These are phyloP conservation scores for Oryza longistaminata DNA, from an alignment of 176 grass and related monocot species.

Conservation along the genomic window DNA sequence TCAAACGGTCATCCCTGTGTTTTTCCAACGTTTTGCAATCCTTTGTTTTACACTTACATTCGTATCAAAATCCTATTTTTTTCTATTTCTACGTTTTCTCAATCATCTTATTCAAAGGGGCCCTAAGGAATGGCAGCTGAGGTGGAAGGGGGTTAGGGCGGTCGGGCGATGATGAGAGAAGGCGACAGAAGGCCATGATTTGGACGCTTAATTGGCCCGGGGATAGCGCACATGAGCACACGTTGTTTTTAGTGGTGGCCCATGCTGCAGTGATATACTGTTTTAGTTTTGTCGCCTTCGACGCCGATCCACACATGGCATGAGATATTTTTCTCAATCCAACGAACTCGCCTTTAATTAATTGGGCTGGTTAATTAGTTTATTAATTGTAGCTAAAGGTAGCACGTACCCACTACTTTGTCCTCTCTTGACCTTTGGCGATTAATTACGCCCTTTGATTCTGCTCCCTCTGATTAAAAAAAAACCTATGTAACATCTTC, in stretches of 20 bases:
- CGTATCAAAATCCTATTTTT: too few relatives aligned
- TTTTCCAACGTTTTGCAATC: too few relatives aligned
- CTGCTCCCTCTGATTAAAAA: too few relatives aligned
- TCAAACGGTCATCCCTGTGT: too few relatives aligned
- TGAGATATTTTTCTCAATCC: neutral
- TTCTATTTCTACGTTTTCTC: too few relatives aligned
- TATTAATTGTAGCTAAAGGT: neutral
- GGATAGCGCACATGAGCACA: conserved; percentile 31
- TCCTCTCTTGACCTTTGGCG: neutral
- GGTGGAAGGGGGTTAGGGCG: neutral
- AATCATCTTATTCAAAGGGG: too few relatives aligned
- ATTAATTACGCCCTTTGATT: neutral
- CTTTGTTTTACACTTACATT: too few relatives aligned
- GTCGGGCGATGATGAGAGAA: neutral
- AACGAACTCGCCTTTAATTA: neutral
- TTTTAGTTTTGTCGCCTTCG: neutral
- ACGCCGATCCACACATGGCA: neutral
- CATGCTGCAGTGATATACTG: neutral
- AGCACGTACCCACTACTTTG: neutral
- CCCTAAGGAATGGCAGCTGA: too few relatives aligned
- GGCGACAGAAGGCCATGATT: conserved; percentile 19
- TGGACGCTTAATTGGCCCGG: neutral
- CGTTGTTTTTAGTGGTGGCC: conserved; percentile 6
- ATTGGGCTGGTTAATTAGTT: neutral
- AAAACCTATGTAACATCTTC: too few relatives aligned